phyloP scores from a whole-genome alignment of 2,329 filamentous ascomycete species.

The Hypoxylon sp. region DNA sequence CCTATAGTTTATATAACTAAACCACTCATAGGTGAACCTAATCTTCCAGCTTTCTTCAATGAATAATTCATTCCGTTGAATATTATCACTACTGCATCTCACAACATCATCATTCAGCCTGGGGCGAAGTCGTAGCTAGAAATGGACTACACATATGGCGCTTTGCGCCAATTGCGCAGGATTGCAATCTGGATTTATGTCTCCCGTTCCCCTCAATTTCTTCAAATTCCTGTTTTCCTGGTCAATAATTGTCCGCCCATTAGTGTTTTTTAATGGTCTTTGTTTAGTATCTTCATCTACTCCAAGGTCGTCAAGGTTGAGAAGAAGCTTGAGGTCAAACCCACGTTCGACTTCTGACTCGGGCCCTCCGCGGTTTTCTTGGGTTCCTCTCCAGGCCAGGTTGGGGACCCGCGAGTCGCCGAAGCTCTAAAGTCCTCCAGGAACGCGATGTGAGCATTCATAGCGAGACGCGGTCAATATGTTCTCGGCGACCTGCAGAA shows the following conservation, averaged over 20 bases:
- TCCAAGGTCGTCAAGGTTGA: background rate
- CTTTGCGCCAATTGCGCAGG: slow-evolving; percentile 9
- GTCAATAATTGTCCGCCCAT: background rate
- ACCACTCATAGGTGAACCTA: background rate
- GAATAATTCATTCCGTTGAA: background rate
- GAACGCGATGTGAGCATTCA: background rate
- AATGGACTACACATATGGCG: background rate
- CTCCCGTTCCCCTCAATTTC: background rate
- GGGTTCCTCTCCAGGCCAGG: background rate
- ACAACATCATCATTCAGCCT: background rate
- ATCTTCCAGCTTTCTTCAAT: background rate
- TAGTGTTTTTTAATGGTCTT: background rate
- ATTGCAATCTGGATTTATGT: background rate
- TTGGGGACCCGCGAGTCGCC: background rate
- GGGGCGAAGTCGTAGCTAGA: background rate
- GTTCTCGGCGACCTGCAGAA: background rate
- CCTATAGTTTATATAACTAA: background rate
- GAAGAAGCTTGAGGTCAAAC: background rate
- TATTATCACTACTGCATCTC: background rate
- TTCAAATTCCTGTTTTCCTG: background rate
- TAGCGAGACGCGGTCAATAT: background rate
- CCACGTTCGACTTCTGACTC: background rate
- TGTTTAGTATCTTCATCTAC: background rate
- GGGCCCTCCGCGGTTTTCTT: background rate
- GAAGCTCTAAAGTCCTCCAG: background rate